These are phyloP conservation scores for Panaeolus cyanescens DNA, from an alignment of 768 basidiomycete genomes.

Conservation along the genomic window DNA sequence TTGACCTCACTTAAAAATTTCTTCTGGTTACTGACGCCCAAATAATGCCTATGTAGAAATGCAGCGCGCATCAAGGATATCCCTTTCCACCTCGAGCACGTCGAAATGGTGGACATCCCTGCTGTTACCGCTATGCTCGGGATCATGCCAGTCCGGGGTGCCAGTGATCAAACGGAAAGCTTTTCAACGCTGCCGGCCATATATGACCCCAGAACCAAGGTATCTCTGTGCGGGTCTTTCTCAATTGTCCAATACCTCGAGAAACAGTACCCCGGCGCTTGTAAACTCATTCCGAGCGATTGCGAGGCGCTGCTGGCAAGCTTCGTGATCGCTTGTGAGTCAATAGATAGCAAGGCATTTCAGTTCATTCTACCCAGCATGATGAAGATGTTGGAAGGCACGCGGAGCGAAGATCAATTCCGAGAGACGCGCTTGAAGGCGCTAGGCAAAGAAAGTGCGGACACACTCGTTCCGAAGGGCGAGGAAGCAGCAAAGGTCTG, in stretches of 20 bases:
- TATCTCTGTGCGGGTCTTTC: constrained; percentile 34
- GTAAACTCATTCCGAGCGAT: constrained; percentile 32
- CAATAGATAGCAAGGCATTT: constrained; percentile 4
- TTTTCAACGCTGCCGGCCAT: constrained; percentile 46
- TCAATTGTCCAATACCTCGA: constrained; percentile 47
- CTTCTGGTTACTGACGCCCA: too few species aligned
- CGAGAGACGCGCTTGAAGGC: background rate
- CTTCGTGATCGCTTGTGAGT: constrained; percentile 21
- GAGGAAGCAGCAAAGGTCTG: constrained; percentile 4
- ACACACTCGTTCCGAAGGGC: constrained; percentile 3
- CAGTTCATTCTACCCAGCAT: constrained; percentile 6
- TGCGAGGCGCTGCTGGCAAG: constrained; percentile 30
- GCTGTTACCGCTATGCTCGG: background rate
- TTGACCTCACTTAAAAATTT: too few species aligned
- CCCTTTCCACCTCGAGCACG: background rate
- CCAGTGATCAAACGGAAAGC: too few species aligned
- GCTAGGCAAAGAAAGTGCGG: background rate
- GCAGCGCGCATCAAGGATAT: background rate
- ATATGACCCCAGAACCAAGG: constrained; percentile 38
- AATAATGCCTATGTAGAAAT: too few species aligned
- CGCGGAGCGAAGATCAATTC: constrained; percentile 10
- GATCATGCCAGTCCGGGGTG: background rate
- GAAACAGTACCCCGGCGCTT: constrained; percentile 37
- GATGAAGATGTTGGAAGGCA: constrained; percentile 1
- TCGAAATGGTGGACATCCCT: background rate